These are phyloP conservation scores for Santalum album DNA, from an alignment of 164 flowering plant genomes.

Conservation along the genomic window DNA sequence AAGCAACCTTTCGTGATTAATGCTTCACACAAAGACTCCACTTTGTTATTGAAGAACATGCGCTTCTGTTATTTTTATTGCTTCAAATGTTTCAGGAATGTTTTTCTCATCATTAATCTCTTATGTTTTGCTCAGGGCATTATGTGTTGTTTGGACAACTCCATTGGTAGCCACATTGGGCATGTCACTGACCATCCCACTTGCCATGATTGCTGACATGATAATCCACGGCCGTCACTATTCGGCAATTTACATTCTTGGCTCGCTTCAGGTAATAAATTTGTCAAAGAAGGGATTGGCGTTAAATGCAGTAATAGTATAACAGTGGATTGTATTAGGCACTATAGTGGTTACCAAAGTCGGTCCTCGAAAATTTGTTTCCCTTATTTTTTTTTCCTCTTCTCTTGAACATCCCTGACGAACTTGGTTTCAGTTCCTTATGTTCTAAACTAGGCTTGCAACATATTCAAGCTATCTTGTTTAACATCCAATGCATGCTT, in stretches of 20 bases:
- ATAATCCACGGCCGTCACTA: slow-evolving; percentile 83
- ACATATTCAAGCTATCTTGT: too few relatives aligned
- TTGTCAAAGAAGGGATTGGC: not conserved
- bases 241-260: slow-evolving; percentile 79
- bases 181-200: slow-evolving; percentile 90
- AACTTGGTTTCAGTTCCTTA: too few relatives aligned
- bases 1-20: not conserved
- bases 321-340: too few relatives aligned
- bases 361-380: too few relatives aligned
- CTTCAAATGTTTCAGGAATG: not conserved
- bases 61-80: not conserved
- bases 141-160: slow-evolving; percentile 90
- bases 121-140: slow-evolving; percentile 46
- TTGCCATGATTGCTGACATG: slow-evolving; percentile 93
- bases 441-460: too few relatives aligned
- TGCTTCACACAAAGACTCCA: not conserved
- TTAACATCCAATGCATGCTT: too few relatives aligned
- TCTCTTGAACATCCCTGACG: too few relatives aligned
- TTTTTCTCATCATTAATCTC: slow-evolving; percentile 3
- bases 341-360: too few relatives aligned
- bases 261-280: slow-evolving; percentile 60
- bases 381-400: too few relatives aligned
- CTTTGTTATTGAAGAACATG: not conserved
- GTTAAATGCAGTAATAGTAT: not conserved
- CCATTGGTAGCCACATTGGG: slow-evolving; percentile 87